Percentiles rank a stretch among this genome's conserved stretches.
phyloP scores from a whole-genome alignment of 2,329 filamentous ascomycete species.

The Fusarium veterinarium region DNA sequence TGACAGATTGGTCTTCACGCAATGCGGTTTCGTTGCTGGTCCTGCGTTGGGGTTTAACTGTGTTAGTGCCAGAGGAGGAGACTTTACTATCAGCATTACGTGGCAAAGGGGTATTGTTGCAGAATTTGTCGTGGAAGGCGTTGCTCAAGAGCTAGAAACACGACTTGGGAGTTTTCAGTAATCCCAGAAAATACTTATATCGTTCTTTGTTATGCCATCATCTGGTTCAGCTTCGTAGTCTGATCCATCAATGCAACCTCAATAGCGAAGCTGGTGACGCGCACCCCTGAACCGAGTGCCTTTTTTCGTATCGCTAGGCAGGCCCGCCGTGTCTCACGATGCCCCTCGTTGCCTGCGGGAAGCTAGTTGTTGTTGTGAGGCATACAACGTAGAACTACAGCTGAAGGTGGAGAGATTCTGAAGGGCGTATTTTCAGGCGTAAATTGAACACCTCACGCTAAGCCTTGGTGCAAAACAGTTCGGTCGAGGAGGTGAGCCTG shows the following conservation, averaged over 20 bases:
- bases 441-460: neutral
- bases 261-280: accelerated
- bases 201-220: accelerated
- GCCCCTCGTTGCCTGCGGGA: accelerated
- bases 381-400: neutral
- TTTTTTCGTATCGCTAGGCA: accelerated
- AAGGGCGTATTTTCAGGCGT: neutral
- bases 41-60: conserved; percentile 24
- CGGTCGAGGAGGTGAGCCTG: neutral
- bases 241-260: accelerated
- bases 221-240: accelerated
- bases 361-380: neutral
- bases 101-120: conserved; percentile 16
- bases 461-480: accelerated
- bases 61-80: conserved; percentile 3
- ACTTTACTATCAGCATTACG: conserved; percentile 6
- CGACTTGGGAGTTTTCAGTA: neutral
- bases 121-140: neutral
- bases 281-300: accelerated
- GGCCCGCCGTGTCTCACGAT: accelerated
- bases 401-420: neutral
- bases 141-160: neutral
- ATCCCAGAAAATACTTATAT: too few species aligned
- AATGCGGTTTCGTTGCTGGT: conserved; percentile 14
- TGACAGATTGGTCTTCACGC: conserved; percentile 14